Evolutionary conservation across 257 asterid species (phyloP).

Genomic region (Eucommia ulmoides): DNA sequence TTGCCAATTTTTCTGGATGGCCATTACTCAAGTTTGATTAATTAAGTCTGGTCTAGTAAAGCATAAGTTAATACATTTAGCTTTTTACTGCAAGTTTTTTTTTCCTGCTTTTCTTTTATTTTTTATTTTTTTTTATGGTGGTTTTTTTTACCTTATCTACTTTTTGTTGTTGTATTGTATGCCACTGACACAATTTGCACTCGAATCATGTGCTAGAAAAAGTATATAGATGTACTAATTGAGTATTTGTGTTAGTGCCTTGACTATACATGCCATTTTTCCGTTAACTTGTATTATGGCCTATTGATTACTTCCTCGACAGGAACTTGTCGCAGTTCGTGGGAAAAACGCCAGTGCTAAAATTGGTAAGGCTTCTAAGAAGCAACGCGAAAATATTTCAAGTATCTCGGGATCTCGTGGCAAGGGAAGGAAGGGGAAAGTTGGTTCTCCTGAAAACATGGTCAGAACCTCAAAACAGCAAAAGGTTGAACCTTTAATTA

Average conservation of each 20-base stretch:
- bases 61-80: no score
- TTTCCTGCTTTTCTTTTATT: no score
- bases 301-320: constrained; percentile 5
- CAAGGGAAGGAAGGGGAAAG: constrained; percentile 47
- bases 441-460: constrained; percentile 38
- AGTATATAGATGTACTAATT: no score
- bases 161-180: no score
- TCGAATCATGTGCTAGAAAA: no score
- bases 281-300: neutral
- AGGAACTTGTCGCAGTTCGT: constrained; percentile 82
- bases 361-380: constrained; percentile 59
- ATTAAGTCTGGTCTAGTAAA: no score
- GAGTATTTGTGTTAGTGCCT: neutral
- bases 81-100: no score
- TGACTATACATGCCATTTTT: neutral
- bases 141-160: no score
- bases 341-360: constrained; percentile 48
- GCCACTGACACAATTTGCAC: no score
- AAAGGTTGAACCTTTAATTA: constrained; percentile 68
- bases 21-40: no score
- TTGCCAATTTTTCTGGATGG: no score
- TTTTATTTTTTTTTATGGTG: no score
- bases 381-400: constrained; percentile 42
- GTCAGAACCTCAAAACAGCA: constrained; percentile 48
- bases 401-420: constrained; percentile 22